Evolutionary conservation across 148 eudicot genomes (phyloP), one percentile per base, ranked within the genome.

Genomic region (Tetragonia tetragonoides): DNA sequence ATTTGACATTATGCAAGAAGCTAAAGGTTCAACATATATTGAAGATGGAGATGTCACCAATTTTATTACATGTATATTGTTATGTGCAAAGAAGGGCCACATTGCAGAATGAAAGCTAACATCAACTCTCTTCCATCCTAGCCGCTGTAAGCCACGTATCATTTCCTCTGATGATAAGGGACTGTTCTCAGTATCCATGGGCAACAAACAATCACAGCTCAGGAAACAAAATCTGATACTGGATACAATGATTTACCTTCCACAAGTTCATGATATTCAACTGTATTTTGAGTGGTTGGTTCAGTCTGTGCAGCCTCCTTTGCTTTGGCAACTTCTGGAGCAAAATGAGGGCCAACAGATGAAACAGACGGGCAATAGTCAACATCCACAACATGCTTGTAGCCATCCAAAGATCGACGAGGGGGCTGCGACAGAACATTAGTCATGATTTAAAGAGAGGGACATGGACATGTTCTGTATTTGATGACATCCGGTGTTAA

Each of bases 41-140:
- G 40, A 57, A 17, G 10, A 63, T 65, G 23, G 37, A 79, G 60
- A 56, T 37, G 66, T 66, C 67, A 28, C 60, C 39, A 38, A 70
- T 70, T 17, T 18, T 74, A 51, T 42, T 93, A 96, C 99, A 81
- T 96, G 93, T 68, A 96, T 93, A 79, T 90, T 96, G 87, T 96
- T 93, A 61, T 96, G 99, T 37, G 99, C 99, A 79, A 90, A 93
- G 85, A 89, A 96, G 42, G 99, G 99, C 98, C 98, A 96, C 47
- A 87, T 72, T 38, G 99, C 93, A 3, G 95, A 89, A 87, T 93
- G 99, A 84, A 96, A 96, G 87, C 98, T 96, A 75, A 96, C 97
- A 75, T 96, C 99, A 23, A 93, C 97, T 86, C 91, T 96, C 87
- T 78, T 93, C 99, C 99, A 96, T 75, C 95, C 97, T 44, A 96